Base-by-base conservation (phyloP, 1,284 basidiomycete species). In the Ceratobasidium sp. region DNA sequence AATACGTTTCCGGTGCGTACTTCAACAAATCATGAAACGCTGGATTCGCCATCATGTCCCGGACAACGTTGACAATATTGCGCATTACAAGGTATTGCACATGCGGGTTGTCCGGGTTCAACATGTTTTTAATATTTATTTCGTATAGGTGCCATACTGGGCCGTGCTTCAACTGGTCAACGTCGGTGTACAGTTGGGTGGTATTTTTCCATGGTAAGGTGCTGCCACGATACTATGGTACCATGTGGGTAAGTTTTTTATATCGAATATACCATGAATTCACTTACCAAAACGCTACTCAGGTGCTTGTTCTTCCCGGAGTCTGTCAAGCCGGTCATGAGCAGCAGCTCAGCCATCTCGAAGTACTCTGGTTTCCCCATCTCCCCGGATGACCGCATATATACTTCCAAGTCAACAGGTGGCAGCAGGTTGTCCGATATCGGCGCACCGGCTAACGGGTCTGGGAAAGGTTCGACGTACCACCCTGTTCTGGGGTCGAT, bases 241-340 rank as follows among this genome's bases (percentile, higher is more conserved):
- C 29, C 1, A 34, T 39, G 56, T 2, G 19, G 16, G 56, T 59
- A 22, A 59, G 56, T 31, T 34, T 34, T 34, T 2, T 34, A 34
- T 34, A 2, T 2, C 31, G 31, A 19, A 56, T n/a, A 13, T 29
- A 31, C n/a, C 6, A 29, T 4, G 1, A 3, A 8, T 39, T 59
- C 22, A 22, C 63, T 53, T 53, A 65, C 63, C 16, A 65, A 13
- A 34, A 4, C 29, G 22, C 63, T 65, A 24, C 14, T 31, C 22
- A 65, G 29, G 22, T 65, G 63, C 14, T 19, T 29, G 2, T 65
- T 48, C 34, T 65, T 65, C 6, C 8, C 63, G 1, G 16, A 13
- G 48, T 65, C 63, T 1, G 27, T 65, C 49, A 53, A 19, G 1
- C 63, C 63, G 11, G 63, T n/a, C 3, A 39, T 65, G 48, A 65